Conservation (phyloP, 179 eudicot species). For the Nepenthes alata region DNA sequence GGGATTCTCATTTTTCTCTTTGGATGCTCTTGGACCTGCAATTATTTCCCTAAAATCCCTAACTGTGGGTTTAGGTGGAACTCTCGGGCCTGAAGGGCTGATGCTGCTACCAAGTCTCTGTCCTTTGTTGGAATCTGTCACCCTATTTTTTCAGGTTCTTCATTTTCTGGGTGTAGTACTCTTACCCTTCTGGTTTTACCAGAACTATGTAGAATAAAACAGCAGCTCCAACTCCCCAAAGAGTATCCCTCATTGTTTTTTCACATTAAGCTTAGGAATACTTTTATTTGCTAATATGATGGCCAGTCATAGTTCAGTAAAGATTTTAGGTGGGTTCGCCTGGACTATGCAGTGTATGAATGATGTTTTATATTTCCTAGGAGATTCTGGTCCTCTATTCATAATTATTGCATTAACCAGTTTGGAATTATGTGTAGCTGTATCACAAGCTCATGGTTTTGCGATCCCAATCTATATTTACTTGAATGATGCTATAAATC, state of each 20-base stretch:
- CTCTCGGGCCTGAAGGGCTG: conserved; percentile 56
- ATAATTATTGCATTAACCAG: not conserved
- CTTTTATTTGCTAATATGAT: too few species aligned
- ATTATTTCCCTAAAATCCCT: conserved; percentile 34
- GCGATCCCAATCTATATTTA: too few species aligned
- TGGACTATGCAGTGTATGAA: not conserved
- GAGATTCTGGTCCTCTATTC: not conserved
- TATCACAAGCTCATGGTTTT: not conserved
- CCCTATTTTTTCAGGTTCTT: conserved; percentile 68
- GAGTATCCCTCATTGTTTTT: too few species aligned
- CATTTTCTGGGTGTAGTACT: too few species aligned
- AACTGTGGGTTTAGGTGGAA: conserved; percentile 72
- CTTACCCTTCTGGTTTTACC: too few species aligned
- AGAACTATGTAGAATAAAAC: too few species aligned
- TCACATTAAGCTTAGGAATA: too few species aligned
- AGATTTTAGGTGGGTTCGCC: not conserved
- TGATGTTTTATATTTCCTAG: conserved; percentile 1
- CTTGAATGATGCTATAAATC: too few species aligned
- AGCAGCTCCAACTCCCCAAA: too few species aligned
- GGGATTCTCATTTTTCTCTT: conserved; percentile 58
- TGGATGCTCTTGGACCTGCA: conserved; percentile 42
- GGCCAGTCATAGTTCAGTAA: not conserved
- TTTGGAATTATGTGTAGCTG: too few species aligned
- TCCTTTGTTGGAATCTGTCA: conserved; percentile 54
- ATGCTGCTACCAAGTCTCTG: conserved; percentile 36